Conservation (phyloP, 139 green algal species). For the Micractinium conductrix region DNA sequence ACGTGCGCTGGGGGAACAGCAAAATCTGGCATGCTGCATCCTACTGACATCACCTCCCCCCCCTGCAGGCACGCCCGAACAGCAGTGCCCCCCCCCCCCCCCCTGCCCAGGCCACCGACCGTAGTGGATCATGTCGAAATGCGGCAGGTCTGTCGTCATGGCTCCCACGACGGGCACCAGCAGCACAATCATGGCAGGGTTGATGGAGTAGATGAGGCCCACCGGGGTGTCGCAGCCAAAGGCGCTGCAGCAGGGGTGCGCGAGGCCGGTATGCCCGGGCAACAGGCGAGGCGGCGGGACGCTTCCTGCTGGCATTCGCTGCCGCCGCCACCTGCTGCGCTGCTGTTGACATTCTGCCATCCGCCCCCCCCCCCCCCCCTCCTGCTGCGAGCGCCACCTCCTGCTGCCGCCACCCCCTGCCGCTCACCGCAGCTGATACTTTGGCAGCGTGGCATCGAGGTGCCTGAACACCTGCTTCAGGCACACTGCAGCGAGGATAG, state of each 20-base stretch:
- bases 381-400: no score
- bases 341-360: no score
- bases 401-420: no score
- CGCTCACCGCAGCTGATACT: slow-evolving; percentile 38
- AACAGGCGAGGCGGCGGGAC: not conserved
- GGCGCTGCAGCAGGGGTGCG: not conserved
- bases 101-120: no score
- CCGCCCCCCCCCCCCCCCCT: not conserved
- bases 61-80: no score
- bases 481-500: slow-evolving; percentile 39
- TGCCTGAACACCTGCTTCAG: slow-evolving; percentile 68
- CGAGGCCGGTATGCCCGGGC: no score
- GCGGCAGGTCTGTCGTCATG: slow-evolving; percentile 41
- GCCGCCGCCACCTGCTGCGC: no score
- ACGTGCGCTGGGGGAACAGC: no score
- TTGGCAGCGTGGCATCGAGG: slow-evolving; percentile 66
- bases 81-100: no score
- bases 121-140: slow-evolving; percentile 71
- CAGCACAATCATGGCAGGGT: slow-evolving; percentile 48
- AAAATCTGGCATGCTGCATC: no score
- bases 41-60: no score
- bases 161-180: slow-evolving; percentile 45
- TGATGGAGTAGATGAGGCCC: slow-evolving; percentile 68
- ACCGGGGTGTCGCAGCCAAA: slow-evolving; percentile 65
- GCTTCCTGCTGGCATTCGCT: not conserved